Base-by-base conservation (phyloP, 140 eudicot species). In the Cichorium intybus region DNA sequence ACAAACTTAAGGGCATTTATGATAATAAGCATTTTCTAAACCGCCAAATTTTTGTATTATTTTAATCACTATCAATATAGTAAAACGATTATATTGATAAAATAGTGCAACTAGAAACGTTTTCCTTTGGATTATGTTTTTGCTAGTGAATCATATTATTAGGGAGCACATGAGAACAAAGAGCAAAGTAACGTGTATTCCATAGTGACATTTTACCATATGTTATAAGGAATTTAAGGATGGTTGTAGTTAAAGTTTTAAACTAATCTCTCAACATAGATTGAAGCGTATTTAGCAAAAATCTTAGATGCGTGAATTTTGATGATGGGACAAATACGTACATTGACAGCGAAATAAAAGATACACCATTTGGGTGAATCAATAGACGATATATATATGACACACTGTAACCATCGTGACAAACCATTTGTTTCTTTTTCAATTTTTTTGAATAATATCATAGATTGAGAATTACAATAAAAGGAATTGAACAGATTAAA, bases 401-500 rank as follows among this genome's bases (percentile, higher is more conserved):
- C 18, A 43, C 18, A 43, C 15, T 7, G 18, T 14, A 43, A 43
- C 49, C 49, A 43, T 43, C 49, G 49, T 43, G 18, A 43, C 49
- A 3, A 39, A 10, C 16, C 46, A 0, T 39, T 39, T 31, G 3
- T 60, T 16, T 4, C 8, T 37, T 39, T 3, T n/a, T 21, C 7
- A 10, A 26, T 16, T 33, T 47, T 26, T 14, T 11, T 50, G 33
- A 65, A 28, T 65, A 15, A 18, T 46, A 24, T 20, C 49, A 31
- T 65, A 16, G 14, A 49, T 12, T 18, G 24, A 60, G 43, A 60
- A 58, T 14, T 56, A 67, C 34, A 74, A 66, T n/a, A 29, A 57
- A 53, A 7, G 34, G 21, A 66, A 49, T 14, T 66, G 35, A 74
- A 66, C 79, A 58, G 34, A 65, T 47, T n/a, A n/a, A n/a, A n/a